A percentile compares a stretch with the other conserved stretches of the same genome.
Evolutionary conservation across 139 green algal species (phyloP).

Genomic region (Chlorella sp.): DNA sequence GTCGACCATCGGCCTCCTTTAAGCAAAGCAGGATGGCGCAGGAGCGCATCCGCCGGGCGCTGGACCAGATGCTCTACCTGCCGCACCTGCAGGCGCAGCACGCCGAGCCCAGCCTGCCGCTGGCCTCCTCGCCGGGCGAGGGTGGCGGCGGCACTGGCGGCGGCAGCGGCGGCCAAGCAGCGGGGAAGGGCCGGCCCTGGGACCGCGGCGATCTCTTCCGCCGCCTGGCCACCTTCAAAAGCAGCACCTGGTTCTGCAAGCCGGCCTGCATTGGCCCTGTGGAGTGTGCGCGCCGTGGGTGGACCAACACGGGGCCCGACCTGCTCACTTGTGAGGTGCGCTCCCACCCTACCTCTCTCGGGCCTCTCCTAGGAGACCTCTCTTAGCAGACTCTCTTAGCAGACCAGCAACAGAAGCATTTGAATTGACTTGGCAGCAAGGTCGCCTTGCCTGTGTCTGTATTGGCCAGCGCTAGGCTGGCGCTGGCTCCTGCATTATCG

Average conservation of each 20-base stretch:
- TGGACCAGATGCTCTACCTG: conserved; percentile 56
- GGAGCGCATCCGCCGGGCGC: conserved; percentile 42
- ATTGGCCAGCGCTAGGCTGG: not conserved
- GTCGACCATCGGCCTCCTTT: too few relatives aligned
- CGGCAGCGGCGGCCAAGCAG: not conserved
- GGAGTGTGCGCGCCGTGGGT: conserved; percentile 71
- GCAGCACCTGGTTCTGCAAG: conserved; percentile 81
- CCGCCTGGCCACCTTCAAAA: conserved; percentile 72
- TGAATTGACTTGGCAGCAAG: too few relatives aligned
- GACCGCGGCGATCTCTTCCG: conserved; percentile 69
- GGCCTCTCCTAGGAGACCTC: too few relatives aligned
- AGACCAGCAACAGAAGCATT: too few relatives aligned
- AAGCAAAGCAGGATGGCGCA: not conserved
- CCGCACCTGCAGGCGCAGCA: conserved; percentile 35
- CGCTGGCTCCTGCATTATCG: not conserved
- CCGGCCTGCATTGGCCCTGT: conserved; percentile 60
- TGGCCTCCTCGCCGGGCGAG: not conserved
- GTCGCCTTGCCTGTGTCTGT: not conserved
- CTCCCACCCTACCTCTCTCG: not conserved
- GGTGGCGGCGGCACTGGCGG: not conserved
- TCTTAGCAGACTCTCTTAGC: too few relatives aligned
- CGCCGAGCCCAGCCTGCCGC: conserved; percentile 18
- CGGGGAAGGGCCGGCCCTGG: conserved; percentile 56
- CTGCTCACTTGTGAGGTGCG: conserved; percentile 68
- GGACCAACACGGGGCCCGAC: conserved; percentile 69